These are phyloP conservation scores for Niveomyces coronatus DNA, from an alignment of 2,329 filamentous ascomycete genomes.

Conservation along the genomic window DNA sequence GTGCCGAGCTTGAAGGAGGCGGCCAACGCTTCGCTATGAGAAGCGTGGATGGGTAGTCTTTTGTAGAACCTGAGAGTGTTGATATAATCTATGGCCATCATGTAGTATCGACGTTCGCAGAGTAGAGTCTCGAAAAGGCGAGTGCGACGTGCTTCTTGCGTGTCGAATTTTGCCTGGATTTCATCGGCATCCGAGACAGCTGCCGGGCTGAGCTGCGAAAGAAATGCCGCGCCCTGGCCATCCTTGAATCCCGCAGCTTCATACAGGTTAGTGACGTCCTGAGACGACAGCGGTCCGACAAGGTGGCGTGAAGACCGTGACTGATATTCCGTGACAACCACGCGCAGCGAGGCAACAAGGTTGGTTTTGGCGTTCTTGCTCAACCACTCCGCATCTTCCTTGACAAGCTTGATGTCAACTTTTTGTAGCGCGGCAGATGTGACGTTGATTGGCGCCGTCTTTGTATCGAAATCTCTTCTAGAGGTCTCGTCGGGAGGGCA, in stretches of 20 bases:
- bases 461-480: constrained; percentile 67
- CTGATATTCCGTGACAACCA: constrained; percentile 78
- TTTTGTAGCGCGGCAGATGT: constrained; percentile 55
- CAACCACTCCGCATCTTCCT: constrained; percentile 78
- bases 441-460: constrained; percentile 78
- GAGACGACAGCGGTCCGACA: constrained; percentile 59
- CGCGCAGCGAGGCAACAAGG: constrained; percentile 69
- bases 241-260: constrained; percentile 60
- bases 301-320: constrained; percentile 64
- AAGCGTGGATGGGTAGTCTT: constrained; percentile 25
- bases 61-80: constrained; percentile 37
- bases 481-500: constrained; percentile 49
- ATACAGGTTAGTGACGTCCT: constrained; percentile 67
- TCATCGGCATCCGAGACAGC: constrained; percentile 42
- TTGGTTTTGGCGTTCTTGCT: constrained; percentile 69
- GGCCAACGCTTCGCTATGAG: constrained; percentile 17
- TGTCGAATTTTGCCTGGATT: constrained; percentile 50
- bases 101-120: constrained; percentile 57
- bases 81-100: constrained; percentile 51
- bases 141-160: constrained; percentile 48
- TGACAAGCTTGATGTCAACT: constrained; percentile 69
- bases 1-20: constrained; percentile 21
- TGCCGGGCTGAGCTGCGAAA: constrained; percentile 39
- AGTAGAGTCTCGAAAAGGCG: constrained; percentile 65
- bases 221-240: constrained; percentile 45